A percentile compares a stretch with the other conserved stretches of the same genome.
phyloP scores from a whole-genome alignment of 2,329 filamentous ascomycete species.

The Graphilbum sp. region DNA sequence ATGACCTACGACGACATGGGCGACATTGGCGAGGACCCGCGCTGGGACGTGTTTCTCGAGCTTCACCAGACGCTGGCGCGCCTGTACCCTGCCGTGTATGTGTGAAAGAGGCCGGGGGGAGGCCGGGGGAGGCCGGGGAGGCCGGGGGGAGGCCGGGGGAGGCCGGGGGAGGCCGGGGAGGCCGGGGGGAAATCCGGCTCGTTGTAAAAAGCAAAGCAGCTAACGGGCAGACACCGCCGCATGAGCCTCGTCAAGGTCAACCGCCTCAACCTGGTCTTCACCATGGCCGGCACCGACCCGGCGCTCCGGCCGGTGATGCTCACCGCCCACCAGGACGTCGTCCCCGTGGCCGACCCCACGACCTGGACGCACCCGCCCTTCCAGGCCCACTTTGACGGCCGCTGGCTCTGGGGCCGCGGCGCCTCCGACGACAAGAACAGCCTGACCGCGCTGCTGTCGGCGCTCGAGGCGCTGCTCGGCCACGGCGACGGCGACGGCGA shows the following conservation, averaged over 20 bases:
- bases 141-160: too few relatives aligned
- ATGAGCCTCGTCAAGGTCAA: constrained; percentile 38
- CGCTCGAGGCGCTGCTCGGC: constrained; percentile 36
- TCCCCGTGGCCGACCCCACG: constrained; percentile 37
- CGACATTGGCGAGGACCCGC: constrained; percentile 28
- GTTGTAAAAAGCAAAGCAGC: too few relatives aligned
- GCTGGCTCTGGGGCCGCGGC: constrained; percentile 44
- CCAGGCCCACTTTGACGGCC: constrained; percentile 39
- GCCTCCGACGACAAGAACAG: constrained; percentile 45
- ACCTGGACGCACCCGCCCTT: constrained; percentile 46
- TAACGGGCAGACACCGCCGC: too few relatives aligned
- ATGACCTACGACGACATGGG: constrained; percentile 27
- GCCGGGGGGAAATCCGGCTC: too few relatives aligned
- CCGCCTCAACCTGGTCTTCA: constrained; percentile 40
- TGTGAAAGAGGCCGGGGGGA: too few relatives aligned
- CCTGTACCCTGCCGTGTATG: constrained; percentile 30
- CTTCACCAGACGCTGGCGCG: constrained; percentile 32
- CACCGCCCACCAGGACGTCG: constrained; percentile 49
- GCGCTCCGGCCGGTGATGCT: constrained; percentile 37
- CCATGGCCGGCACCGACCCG: constrained; percentile 34
- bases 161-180: too few relatives aligned
- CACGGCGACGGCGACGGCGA: constrained; percentile 14
- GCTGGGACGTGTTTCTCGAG: constrained; percentile 41
- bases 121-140: too few relatives aligned
- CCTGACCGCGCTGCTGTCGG: constrained; percentile 38